Evolutionary conservation across 2,329 filamentous ascomycete species (phyloP), one percentile per base, ranked within the genome.

Genomic region (Colletotrichum euphorbiae): DNA sequence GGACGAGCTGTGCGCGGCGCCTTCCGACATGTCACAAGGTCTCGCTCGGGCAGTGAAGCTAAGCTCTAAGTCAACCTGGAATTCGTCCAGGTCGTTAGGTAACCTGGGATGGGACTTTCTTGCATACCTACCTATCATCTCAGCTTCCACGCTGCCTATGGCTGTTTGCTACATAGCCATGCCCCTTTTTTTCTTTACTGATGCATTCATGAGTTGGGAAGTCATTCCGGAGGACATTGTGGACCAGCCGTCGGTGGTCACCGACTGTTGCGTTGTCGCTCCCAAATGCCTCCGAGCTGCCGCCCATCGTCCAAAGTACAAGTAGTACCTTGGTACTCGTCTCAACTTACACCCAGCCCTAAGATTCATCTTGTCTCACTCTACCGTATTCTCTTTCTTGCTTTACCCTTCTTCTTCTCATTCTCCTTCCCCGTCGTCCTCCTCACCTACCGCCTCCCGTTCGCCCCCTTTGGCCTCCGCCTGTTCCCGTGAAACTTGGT

Each of bases 201-300:
- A 64, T 58, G 54, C 13, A 64, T 43, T 55, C 60, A 63, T 63
- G 11, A 13, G 15, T 45, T 43, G 19, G 43, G 43, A 17, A 31
- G 36, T n/a, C 58, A 68, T 45, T 60, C 64, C 51, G 33, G 31
- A 36, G 15, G 19, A 19, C 24, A 11, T 11, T 33, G 65, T 64
- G 60, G 65, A 68, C 65, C 60, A 46, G 60, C 65, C 60, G 40
- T 64, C 60, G 60, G 60, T 68, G 60, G 60, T 68, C 52, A 58
- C 65, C 65, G 65, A 58, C 60, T 58, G 38, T 52, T 45, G 38
- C 19, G 12, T n/a, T 24, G 43, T 50, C 56, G 43, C 24, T 33
- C 56, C 48, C 38, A 50, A 59, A 38, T 21, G 17, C 24, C 56
- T 48, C 42, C 43, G 28, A 28, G 7, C 28, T 24, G 8, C 15